Percentiles rank a stretch among this genome's conserved stretches.
Evolutionary conservation across 768 basidiomycete genomes (phyloP).

Genomic region (Tremella fuciformis): DNA sequence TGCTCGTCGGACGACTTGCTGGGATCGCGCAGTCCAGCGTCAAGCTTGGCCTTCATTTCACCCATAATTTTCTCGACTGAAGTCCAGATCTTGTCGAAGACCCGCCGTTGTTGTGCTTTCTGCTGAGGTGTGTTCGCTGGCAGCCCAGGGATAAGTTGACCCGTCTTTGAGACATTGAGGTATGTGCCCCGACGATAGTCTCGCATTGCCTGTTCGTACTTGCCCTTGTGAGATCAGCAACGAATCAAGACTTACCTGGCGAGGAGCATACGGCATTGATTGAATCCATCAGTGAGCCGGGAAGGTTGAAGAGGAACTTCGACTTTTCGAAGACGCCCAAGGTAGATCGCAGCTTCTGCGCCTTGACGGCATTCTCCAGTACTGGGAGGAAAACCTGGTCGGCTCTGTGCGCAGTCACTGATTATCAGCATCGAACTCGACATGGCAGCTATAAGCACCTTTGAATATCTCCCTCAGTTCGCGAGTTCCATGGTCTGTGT

Average conservation of each 20-base stretch:
- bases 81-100: constrained; percentile 93
- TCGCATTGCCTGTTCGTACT: constrained; percentile 86
- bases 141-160: constrained; percentile 68
- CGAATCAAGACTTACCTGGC: constrained; percentile 1
- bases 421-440: not conserved
- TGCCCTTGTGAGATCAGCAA: constrained; percentile 61
- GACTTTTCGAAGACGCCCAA: constrained; percentile 93
- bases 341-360: constrained; percentile 85
- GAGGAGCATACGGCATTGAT: constrained; percentile 75
- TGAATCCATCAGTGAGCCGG: constrained; percentile 78
- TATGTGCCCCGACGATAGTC: constrained; percentile 97
- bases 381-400: constrained; percentile 95
- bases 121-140: constrained; percentile 58
- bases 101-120: constrained; percentile 78
- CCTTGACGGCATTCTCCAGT: constrained; percentile 90
- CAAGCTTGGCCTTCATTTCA: constrained; percentile 77
- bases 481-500: constrained; percentile 76
- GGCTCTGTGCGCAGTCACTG: constrained; percentile 87
- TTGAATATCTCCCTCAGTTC: constrained; percentile 81
- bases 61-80: constrained; percentile 92
- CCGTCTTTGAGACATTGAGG: constrained; percentile 82
- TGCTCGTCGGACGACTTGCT: constrained; percentile 82
- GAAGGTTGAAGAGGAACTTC: constrained; percentile 98
- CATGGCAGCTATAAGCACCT: constrained; percentile 56
- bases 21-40: constrained; percentile 76